A percentile compares a stretch with the other conserved stretches of the same genome.
These are phyloP conservation scores for Ganoderma multipileum DNA, from an alignment of 1,284 basidiomycete species.

Conservation along the genomic window DNA sequence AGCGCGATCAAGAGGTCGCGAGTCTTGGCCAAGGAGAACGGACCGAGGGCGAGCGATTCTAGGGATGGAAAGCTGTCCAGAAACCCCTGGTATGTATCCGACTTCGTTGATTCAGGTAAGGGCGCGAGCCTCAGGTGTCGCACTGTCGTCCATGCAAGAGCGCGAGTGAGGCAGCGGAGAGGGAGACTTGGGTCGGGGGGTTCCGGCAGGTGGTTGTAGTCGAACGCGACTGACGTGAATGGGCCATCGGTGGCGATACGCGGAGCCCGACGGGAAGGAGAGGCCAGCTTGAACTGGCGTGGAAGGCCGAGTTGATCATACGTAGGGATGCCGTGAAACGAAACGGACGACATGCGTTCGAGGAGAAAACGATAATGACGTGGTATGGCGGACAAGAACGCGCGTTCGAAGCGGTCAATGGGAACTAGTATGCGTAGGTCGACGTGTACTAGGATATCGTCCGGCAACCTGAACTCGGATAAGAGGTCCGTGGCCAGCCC, in stretches of 20 bases:
- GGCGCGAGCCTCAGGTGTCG: background rate
- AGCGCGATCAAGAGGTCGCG: background rate
- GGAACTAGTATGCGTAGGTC: background rate
- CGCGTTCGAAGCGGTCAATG: background rate
- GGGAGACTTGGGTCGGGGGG: background rate
- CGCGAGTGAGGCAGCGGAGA: background rate
- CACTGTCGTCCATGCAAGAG: background rate
- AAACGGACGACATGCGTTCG: too few relatives aligned
- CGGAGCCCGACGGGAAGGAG: too few relatives aligned
- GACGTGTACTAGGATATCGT: background rate
- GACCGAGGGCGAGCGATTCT: background rate
- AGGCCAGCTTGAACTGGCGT: too few relatives aligned
- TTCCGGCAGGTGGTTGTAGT: background rate
- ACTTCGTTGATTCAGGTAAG: background rate
- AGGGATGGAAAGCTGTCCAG: background rate
- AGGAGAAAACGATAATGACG: background rate
- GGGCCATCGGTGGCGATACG: too few relatives aligned
- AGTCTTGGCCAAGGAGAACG: background rate
- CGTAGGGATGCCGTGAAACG: too few relatives aligned
- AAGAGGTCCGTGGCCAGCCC: background rate
- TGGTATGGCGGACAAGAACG: background rate
- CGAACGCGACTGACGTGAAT: too few relatives aligned
- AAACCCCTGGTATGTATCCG: background rate
- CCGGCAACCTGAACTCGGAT: background rate
- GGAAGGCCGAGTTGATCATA: too few relatives aligned